Evolutionary conservation across 306 rosid species (phyloP).

Genomic region (Benincasa hispida): DNA sequence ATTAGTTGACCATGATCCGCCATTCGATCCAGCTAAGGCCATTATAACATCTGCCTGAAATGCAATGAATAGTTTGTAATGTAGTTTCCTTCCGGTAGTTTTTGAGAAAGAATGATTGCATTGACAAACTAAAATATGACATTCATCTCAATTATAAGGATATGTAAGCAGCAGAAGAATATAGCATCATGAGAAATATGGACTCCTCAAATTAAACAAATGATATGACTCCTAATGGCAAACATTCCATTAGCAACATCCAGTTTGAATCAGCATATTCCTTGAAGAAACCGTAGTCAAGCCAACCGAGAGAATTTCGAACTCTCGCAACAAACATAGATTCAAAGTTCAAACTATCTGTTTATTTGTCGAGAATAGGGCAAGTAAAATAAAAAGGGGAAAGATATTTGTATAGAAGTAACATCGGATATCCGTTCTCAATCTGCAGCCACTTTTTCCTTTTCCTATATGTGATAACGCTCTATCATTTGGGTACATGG

Average conservation of each 20-base stretch:
- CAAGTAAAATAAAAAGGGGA: neutral
- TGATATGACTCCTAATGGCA: neutral
- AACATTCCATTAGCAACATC: neutral
- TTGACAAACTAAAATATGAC: neutral
- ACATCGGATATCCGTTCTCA: neutral
- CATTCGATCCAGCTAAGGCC: slow-evolving; percentile 95
- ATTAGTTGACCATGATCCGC: slow-evolving; percentile 95
- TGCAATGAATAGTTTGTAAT: slow-evolving; percentile 1
- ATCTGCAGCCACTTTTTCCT: neutral
- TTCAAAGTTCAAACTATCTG: neutral
- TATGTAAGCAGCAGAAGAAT: neutral
- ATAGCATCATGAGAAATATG: neutral
- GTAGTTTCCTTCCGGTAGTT: neutral
- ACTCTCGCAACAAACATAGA: neutral
- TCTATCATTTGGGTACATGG: neutral
- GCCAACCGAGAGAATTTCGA: neutral
- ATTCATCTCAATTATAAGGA: neutral
- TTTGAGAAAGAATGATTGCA: neutral
- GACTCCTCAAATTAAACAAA: neutral
- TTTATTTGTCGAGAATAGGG: neutral
- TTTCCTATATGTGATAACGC: neutral
- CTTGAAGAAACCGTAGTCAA: neutral
- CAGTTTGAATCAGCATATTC: too few relatives aligned
- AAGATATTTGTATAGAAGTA: neutral
- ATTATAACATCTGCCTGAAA: slow-evolving; percentile 90